Conservation (phyloP, 495 filamentous ascomycete species). For the Niebla homalea region DNA sequence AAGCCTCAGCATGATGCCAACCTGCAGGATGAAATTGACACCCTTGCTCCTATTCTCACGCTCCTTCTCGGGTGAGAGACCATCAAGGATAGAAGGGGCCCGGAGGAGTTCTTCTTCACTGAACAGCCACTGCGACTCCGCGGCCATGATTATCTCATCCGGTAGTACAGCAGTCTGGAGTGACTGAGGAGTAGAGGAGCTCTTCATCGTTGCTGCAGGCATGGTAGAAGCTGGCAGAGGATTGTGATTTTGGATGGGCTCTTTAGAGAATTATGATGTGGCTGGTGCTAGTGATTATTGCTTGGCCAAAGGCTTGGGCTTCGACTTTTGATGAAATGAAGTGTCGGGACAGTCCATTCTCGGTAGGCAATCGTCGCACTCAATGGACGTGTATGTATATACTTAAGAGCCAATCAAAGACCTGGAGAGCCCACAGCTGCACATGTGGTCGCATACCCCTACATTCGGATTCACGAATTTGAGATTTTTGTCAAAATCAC, state of each 20-base stretch:
- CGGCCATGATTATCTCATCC: slow-evolving; percentile 33
- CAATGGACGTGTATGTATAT: too few species aligned
- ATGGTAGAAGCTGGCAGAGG: not conserved
- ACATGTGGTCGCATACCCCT: too few species aligned
- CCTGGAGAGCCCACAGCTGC: too few species aligned
- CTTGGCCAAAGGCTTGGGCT: too few species aligned
- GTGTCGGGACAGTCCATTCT: too few species aligned
- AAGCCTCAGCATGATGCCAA: slow-evolving; percentile 82
- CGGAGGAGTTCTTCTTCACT: slow-evolving; percentile 66
- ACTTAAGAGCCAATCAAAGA: too few species aligned
- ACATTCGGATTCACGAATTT: too few species aligned
- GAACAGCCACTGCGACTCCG: slow-evolving; percentile 77
- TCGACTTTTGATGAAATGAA: too few species aligned
- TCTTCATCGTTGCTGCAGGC: slow-evolving; percentile 5
- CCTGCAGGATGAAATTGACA: slow-evolving; percentile 89
- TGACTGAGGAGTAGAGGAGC: slow-evolving; percentile 15
- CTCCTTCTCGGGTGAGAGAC: slow-evolving; percentile 62
- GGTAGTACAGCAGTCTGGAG: slow-evolving; percentile 23
- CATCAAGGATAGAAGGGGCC: slow-evolving; percentile 75
- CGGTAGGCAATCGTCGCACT: too few species aligned
- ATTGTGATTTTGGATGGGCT: not conserved
- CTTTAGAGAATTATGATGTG: too few species aligned
- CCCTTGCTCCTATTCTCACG: slow-evolving; percentile 70
- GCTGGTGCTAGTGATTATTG: too few species aligned
- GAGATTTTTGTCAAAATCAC: too few species aligned